A percentile compares a stretch with the other conserved stretches of the same genome.
phyloP scores from a whole-genome alignment of 129 eudicot genomes.

The Flaveria brownii region DNA sequence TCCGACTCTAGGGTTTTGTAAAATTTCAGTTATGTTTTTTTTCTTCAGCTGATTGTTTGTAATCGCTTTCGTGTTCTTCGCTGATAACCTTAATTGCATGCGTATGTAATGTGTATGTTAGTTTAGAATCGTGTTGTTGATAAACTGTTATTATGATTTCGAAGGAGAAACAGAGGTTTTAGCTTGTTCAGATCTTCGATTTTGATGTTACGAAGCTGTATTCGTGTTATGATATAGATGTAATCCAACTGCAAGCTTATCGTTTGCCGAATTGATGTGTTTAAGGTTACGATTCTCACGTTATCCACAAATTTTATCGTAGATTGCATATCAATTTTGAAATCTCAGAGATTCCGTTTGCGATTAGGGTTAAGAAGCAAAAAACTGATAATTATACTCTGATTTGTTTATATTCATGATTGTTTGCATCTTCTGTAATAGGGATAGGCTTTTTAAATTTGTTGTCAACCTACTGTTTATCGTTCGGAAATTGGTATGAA shows the following conservation, averaged over 20 bases:
- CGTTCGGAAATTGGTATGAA: conserved; percentile 10
- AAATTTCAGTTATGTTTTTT: not conserved
- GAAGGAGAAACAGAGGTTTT: conserved; percentile 7
- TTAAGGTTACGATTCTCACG: not conserved
- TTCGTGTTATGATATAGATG: not conserved
- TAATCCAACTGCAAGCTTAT: not conserved
- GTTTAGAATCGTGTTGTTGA: conserved; percentile 4
- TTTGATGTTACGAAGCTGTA: not conserved
- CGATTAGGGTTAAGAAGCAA: conserved; percentile 13
- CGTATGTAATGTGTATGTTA: not conserved
- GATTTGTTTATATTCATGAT: conserved; percentile 22
- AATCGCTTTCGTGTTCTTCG: conserved; percentile 16
- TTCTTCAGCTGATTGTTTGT: not conserved
- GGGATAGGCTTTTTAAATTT: not conserved
- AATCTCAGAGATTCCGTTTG: not conserved
- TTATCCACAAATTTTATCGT: not conserved
- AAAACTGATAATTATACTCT: not conserved
- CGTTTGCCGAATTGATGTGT: not conserved
- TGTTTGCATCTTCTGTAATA: not conserved
- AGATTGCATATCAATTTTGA: not conserved
- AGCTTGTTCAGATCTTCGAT: conserved; percentile 15
- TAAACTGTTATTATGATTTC: conserved; percentile 3
- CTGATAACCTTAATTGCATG: not conserved
- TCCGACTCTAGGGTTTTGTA: conserved; percentile 7
- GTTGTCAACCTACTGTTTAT: not conserved